Evolutionary conservation across 805 yeast species (phyloP).

Genomic region (Isabelozyma heimii): DNA sequence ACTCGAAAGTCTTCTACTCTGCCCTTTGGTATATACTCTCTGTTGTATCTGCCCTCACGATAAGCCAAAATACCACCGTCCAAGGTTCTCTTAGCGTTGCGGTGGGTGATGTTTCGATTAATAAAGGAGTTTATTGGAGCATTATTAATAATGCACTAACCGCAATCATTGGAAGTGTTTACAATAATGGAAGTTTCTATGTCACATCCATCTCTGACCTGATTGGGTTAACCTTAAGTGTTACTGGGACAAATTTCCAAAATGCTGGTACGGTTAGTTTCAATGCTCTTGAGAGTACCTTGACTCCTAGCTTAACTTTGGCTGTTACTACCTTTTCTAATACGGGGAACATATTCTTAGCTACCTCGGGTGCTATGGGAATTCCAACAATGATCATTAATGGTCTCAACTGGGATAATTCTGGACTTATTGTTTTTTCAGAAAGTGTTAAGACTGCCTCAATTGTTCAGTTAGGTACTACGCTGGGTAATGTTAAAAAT

Average conservation of each 20-base stretch:
- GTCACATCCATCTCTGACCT: conserved; percentile 8
- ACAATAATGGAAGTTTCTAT: conserved; percentile 12
- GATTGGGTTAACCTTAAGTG: conserved; percentile 3
- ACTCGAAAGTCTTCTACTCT: not conserved
- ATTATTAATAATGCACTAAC: conserved; percentile 10
- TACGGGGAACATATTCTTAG: conserved; percentile 13
- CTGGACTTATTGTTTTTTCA: conserved; percentile 10
- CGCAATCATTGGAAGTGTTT: conserved; percentile 9
- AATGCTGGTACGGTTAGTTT: conserved; percentile 10
- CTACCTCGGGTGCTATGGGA: conserved; percentile 14
- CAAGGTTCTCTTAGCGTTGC: conserved; percentile 12
- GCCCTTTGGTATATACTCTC: not conserved
- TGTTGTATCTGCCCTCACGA: not conserved
- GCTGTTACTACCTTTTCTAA: conserved; percentile 9
- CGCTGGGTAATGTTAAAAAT: conserved; percentile 10
- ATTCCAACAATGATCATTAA: conserved; percentile 10
- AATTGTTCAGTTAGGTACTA: conserved; percentile 2
- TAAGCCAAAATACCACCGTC: conserved; percentile 11
- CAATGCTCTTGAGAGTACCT: conserved; percentile 9
- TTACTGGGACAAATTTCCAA: conserved; percentile 3
- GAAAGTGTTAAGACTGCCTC: not conserved
- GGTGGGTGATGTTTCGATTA: conserved; percentile 5
- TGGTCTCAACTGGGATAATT: conserved; percentile 7
- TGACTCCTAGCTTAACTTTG: conserved; percentile 11
- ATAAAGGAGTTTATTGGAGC: conserved; percentile 12